A percentile compares a stretch with the other conserved stretches of the same genome.
phyloP scores from a whole-genome alignment of 352 stramenopile genomes.

The Pythium phragmitis region DNA sequence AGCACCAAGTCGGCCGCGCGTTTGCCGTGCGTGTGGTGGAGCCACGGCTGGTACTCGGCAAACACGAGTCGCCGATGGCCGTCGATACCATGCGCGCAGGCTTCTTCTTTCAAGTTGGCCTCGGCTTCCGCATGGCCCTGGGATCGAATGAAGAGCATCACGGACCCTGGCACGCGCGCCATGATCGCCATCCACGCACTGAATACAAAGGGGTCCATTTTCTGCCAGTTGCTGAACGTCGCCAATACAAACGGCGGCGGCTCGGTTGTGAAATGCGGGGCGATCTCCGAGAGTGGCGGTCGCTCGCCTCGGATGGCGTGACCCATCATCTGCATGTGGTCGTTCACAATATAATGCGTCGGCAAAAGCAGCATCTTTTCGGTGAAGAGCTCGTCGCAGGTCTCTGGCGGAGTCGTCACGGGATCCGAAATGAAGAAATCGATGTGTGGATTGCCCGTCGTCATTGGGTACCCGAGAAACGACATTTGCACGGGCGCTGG shows the following conservation, averaged over 20 bases:
- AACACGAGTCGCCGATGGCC: slow-evolving; percentile 57
- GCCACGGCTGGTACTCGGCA: slow-evolving; percentile 57
- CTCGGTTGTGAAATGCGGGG: slow-evolving; percentile 13
- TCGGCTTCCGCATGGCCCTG: slow-evolving; percentile 45
- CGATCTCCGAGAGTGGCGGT: slow-evolving; percentile 20
- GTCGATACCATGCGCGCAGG: slow-evolving; percentile 50
- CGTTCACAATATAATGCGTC: slow-evolving; percentile 81
- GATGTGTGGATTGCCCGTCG: slow-evolving; percentile 54
- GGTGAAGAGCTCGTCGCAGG: slow-evolving; percentile 39
- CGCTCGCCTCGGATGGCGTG: slow-evolving; percentile 40
- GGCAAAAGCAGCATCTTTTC: slow-evolving; percentile 77
- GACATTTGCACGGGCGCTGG: slow-evolving; percentile 66
- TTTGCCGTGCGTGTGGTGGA: slow-evolving; percentile 78
- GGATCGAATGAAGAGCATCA: slow-evolving; percentile 82
- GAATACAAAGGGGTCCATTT: slow-evolving; percentile 80
- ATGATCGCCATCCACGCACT: slow-evolving; percentile 81
- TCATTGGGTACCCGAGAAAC: slow-evolving; percentile 81
- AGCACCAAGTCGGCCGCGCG: slow-evolving; percentile 69
- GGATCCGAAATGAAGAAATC: slow-evolving; percentile 71
- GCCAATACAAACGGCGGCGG: slow-evolving; percentile 58
- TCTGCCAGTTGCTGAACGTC: slow-evolving; percentile 88
- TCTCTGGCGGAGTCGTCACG: slow-evolving; percentile 50
- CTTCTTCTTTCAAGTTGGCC: slow-evolving; percentile 49
- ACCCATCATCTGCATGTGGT: slow-evolving; percentile 77
- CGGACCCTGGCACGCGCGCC: slow-evolving; percentile 50